A percentile compares a stretch with the other conserved stretches of the same genome.
phyloP scores from a whole-genome alignment of 1,139 yeast genomes.

The Yamadazyma friedrichii region DNA sequence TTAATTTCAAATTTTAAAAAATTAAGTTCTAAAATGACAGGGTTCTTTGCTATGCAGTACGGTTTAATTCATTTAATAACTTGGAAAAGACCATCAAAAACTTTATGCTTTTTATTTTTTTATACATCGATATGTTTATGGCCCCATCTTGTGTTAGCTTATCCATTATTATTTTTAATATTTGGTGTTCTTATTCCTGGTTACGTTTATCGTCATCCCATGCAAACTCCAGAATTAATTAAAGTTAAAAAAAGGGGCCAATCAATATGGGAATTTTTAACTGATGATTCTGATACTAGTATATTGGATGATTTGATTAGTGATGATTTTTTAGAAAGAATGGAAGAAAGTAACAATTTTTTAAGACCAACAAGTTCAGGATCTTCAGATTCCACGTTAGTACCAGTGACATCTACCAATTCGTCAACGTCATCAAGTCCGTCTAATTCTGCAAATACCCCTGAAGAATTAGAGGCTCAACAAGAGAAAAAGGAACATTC shows the following conservation, averaged over 20 bases:
- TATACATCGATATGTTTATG: slow-evolving; percentile 63
- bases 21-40: slow-evolving; percentile 53
- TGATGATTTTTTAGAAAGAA: slow-evolving; percentile 18
- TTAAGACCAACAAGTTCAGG: slow-evolving; percentile 19
- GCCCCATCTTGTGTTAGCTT: slow-evolving; percentile 65
- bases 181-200: slow-evolving; percentile 69
- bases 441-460: slow-evolving; percentile 10
- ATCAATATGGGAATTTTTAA: slow-evolving; percentile 50
- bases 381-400: slow-evolving; percentile 21
- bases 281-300: slow-evolving; percentile 41
- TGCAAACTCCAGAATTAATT: slow-evolving; percentile 42
- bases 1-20: slow-evolving; percentile 51
- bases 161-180: slow-evolving; percentile 60
- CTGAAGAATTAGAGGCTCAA: slow-evolving; percentile 14
- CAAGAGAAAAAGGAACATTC: slow-evolving; percentile 21
- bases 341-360: slow-evolving; percentile 14
- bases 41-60: slow-evolving; percentile 54
- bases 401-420: slow-evolving; percentile 5
- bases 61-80: slow-evolving; percentile 53
- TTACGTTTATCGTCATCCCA: slow-evolving; percentile 69
- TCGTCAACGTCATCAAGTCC: slow-evolving; percentile 5
- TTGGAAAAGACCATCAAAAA: slow-evolving; percentile 64
- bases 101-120: slow-evolving; percentile 49
- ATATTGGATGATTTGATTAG: slow-evolving; percentile 37
- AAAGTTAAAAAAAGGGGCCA: slow-evolving; percentile 50